Evolutionary conservation across 2,329 filamentous ascomycete species (phyloP), one percentile per base, ranked within the genome.

Genomic region (Eutypella sp.): DNA sequence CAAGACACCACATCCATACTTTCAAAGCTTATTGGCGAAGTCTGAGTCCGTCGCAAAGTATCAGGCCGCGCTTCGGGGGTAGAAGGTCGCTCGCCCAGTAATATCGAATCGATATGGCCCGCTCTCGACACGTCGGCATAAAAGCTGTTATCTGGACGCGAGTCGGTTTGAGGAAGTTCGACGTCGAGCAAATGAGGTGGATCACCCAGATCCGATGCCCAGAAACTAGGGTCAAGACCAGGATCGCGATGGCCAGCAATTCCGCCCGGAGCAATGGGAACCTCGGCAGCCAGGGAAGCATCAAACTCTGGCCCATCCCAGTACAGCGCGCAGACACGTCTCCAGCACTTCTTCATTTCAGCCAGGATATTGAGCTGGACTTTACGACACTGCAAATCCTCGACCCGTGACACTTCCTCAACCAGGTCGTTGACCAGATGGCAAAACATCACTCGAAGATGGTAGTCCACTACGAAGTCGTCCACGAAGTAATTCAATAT

Each of bases 281-380:
- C 74, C 22, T 88, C 81, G 3, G 82, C 73, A 13, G 75, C 77
- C 11, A 81, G 71, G 38, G 80, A 76, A 2, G 74, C 70, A 53
- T 84, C 75, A 29, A 84, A 84, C 40, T 88, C 81, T 0, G 81
- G 73, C 0, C 78, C 79, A 51, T 95, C 88, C 92, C 93, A 99
- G 63, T 91, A 96, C 45, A 91, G 71, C 0, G 87, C 84, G 63
- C 91, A 97, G 18, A 93, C 88, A 42, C 91, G 81, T 63, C 91
- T 84, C 93, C 93, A 99, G 63, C 93, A 97, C 63, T 96, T 95
- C 66, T 99, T 99, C 51, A 99, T 72, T 66, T 99, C 93, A 24
- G 86, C 83, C 29, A 99, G 75, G 53, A 97, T 95, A 66, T 96
- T 96, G 48, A 95, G 58, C 42, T 78, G 79, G 2, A 79, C 75